These are phyloP conservation scores for Volvariella volvacea DNA, from an alignment of 1,284 basidiomycete species.

Conservation along the genomic window DNA sequence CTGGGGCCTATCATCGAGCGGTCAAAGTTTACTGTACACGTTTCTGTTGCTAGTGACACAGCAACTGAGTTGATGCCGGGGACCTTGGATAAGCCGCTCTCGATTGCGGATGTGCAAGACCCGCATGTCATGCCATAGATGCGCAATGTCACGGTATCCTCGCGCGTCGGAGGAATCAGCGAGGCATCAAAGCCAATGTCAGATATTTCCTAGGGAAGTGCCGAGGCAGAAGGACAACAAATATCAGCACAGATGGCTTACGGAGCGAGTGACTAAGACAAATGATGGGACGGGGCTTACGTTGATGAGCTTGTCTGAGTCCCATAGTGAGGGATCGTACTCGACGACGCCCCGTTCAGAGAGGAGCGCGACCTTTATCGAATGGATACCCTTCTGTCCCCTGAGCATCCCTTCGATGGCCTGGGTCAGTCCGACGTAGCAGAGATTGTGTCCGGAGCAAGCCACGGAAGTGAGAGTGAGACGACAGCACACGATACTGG, in stretches of 20 bases:
- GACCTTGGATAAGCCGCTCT: constrained; percentile 59
- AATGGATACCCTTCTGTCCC: constrained; percentile 78
- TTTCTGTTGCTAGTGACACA: constrained; percentile 71
- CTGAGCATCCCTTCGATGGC: constrained; percentile 93
- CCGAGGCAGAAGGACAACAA: constrained; percentile 10
- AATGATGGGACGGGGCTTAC: constrained; percentile 41
- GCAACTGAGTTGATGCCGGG: constrained; percentile 73
- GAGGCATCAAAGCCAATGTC: constrained; percentile 92
- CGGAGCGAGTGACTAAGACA: not conserved
- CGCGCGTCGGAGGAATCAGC: constrained; percentile 53
- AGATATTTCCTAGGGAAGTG: constrained; percentile 65
- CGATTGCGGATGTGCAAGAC: constrained; percentile 76
- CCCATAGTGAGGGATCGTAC: constrained; percentile 83
- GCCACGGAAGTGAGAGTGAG: not conserved
- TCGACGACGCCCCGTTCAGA: constrained; percentile 91
- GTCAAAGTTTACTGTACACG: constrained; percentile 74
- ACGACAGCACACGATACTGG: not conserved
- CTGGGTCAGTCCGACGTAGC: constrained; percentile 32
- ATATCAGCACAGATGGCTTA: not conserved
- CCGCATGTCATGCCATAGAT: constrained; percentile 92
- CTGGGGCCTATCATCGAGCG: constrained; percentile 70
- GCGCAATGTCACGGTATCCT: constrained; percentile 66
- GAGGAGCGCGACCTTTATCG: constrained; percentile 88
- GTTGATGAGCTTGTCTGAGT: constrained; percentile 69
- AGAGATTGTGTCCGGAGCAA: constrained; percentile 3